Conservation (phyloP, 768 basidiomycete genomes). For the Mycena chlorophos region DNA sequence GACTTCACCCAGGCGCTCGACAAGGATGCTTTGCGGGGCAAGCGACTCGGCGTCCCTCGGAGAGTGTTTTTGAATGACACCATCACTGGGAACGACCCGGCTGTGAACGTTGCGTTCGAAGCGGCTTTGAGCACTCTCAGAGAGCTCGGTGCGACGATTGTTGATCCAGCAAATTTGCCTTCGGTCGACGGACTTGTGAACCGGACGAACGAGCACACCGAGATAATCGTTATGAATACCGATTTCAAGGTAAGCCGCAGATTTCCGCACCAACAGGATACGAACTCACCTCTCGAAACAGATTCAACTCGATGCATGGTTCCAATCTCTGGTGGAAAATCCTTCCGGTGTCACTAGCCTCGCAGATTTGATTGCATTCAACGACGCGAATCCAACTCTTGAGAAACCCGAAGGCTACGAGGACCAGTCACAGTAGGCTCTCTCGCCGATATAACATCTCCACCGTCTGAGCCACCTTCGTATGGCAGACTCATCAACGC, state of each 20-base stretch:
- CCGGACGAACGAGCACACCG: constrained; percentile 57
- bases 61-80: constrained; percentile 36
- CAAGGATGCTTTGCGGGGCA: constrained; percentile 47
- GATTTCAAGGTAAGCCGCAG: constrained; percentile 61
- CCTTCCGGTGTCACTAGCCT: constrained; percentile 58
- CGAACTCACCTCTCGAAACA: constrained; percentile 24
- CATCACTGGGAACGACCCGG: constrained; percentile 35
- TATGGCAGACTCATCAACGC: constrained; percentile 36
- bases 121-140: constrained; percentile 38
- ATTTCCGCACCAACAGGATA: background rate
- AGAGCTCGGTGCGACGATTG: constrained; percentile 48
- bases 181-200: constrained; percentile 49
- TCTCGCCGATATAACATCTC: background rate
- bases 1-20: constrained; percentile 57
- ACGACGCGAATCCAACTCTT: constrained; percentile 49
- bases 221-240: constrained; percentile 49
- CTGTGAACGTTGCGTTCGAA: constrained; percentile 41
- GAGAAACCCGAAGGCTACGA: constrained; percentile 45
- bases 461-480: background rate
- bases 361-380: constrained; percentile 58
- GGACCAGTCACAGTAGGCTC: constrained; percentile 14
- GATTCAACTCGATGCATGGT: constrained; percentile 56
- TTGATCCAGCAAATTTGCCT: constrained; percentile 65
- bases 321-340: constrained; percentile 46
- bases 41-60: constrained; percentile 56